Evolutionary conservation across 768 basidiomycete genomes (phyloP).

Genomic region (Boletus insuetus): DNA sequence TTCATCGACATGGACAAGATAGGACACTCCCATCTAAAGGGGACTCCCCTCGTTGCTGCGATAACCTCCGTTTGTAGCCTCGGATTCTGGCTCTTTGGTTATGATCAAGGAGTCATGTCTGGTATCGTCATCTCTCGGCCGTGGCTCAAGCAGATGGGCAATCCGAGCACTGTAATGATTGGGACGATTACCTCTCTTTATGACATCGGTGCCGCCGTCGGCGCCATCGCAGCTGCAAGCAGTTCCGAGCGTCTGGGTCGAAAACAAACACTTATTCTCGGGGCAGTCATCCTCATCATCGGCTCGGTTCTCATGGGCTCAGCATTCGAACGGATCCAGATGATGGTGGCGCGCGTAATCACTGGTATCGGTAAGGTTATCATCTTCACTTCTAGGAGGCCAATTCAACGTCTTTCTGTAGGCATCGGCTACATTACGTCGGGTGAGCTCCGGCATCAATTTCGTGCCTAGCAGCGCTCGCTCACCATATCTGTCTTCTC

Average conservation of each 20-base stretch:
- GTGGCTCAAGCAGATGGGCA: constrained; percentile 14
- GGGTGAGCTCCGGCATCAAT: background rate
- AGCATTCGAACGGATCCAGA: background rate
- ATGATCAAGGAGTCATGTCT: constrained; percentile 19
- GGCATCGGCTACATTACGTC: background rate
- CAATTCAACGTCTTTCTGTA: background rate
- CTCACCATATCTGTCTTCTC: background rate
- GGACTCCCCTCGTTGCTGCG: constrained; percentile 7
- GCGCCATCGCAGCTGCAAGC: constrained; percentile 12
- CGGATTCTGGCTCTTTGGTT: constrained; percentile 16
- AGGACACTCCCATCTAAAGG: constrained; percentile 5
- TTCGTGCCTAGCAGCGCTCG: background rate
- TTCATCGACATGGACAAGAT: background rate
- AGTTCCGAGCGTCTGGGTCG: constrained; percentile 13
- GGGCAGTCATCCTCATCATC: background rate
- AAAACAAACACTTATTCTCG: constrained; percentile 9
- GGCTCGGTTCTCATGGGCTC: background rate
- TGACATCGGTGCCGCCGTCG: constrained; percentile 13
- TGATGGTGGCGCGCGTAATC: background rate
- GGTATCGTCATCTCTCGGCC: constrained; percentile 11
- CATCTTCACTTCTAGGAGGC: background rate
- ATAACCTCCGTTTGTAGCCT: constrained; percentile 17
- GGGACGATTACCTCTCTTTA: constrained; percentile 17
- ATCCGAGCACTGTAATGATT: constrained; percentile 15
- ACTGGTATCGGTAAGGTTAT: background rate